A percentile compares a stretch with the other conserved stretches of the same genome.
Evolutionary conservation across 2,329 filamentous ascomycete genomes (phyloP).

Genomic region (Alternaria arborescens): DNA sequence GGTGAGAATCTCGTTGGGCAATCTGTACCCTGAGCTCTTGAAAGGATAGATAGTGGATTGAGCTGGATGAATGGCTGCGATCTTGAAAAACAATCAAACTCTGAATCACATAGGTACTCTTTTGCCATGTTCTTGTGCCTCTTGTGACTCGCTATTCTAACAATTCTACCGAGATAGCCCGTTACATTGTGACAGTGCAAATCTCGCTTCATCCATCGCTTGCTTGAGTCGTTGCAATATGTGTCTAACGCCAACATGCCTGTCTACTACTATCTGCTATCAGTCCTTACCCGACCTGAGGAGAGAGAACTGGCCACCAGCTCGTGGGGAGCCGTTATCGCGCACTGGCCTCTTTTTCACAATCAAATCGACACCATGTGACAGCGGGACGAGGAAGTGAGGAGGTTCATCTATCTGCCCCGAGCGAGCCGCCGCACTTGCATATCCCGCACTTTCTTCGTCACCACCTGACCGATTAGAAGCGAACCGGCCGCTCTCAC

Average conservation of each 20-base stretch:
- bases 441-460: background rate
- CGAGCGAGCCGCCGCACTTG: conserved; percentile 4
- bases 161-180: background rate
- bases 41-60: conserved; percentile 24
- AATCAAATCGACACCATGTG: conserved; percentile 1
- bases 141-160: background rate
- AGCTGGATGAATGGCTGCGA: conserved; percentile 22
- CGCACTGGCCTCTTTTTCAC: background rate
- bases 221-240: background rate
- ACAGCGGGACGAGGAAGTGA: conserved; percentile 5
- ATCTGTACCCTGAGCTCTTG: conserved; percentile 18
- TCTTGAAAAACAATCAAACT: conserved; percentile 21
- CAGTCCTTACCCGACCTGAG: background rate
- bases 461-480: background rate
- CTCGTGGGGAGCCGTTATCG: conserved; percentile 3
- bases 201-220: conserved; percentile 9
- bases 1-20: conserved; percentile 18
- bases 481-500: background rate
- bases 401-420: conserved; percentile 3
- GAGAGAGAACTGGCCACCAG: conserved; percentile 1
- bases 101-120: background rate
- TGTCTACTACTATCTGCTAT: conserved; percentile 4
- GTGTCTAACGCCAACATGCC: conserved; percentile 6
- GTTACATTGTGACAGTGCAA: background rate
- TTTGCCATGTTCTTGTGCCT: background rate